Conservation (phyloP, 108 stramenopile genomes). For the Mediolabrus comicus region DNA sequence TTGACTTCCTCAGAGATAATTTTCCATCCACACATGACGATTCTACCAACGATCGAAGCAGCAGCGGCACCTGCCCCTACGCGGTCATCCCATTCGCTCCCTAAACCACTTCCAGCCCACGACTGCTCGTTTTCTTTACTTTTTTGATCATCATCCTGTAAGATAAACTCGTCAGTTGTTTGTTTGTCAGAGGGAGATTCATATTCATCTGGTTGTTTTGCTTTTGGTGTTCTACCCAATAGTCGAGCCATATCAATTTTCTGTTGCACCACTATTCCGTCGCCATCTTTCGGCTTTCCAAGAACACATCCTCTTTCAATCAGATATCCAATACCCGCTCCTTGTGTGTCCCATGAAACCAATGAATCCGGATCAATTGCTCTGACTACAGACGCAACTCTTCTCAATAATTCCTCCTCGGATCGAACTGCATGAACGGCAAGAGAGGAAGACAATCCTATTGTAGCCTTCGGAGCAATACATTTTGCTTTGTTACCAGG, state of each 20-base stretch:
- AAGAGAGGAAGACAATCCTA: constrained; percentile 55
- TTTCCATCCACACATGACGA: constrained; percentile 78
- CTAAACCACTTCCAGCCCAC: constrained; percentile 81
- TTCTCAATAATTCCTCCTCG: constrained; percentile 60
- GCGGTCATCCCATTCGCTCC: constrained; percentile 84
- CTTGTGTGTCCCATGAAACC: constrained; percentile 88
- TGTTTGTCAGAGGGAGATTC: neutral
- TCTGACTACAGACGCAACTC: constrained; percentile 70
- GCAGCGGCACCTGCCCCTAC: constrained; percentile 90
- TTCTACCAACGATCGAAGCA: constrained; percentile 82
- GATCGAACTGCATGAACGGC: constrained; percentile 52
- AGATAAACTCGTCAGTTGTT: neutral
- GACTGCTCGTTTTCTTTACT: constrained; percentile 31
- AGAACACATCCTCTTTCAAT: constrained; percentile 69
- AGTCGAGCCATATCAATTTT: constrained; percentile 77
- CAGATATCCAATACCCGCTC: constrained; percentile 77
- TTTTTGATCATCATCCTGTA: constrained; percentile 11
- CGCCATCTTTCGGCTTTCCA: constrained; percentile 42
- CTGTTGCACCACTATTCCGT: neutral
- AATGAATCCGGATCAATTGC: constrained; percentile 82
- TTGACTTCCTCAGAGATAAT: constrained; percentile 87
- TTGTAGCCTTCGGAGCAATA: constrained; percentile 11
- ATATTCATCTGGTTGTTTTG: neutral
- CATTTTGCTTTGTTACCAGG: neutral
- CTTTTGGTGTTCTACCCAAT: constrained; percentile 70